Evolutionary conservation across 345 rosid genomes (phyloP).

Genomic region (Hypericum perforatum): DNA sequence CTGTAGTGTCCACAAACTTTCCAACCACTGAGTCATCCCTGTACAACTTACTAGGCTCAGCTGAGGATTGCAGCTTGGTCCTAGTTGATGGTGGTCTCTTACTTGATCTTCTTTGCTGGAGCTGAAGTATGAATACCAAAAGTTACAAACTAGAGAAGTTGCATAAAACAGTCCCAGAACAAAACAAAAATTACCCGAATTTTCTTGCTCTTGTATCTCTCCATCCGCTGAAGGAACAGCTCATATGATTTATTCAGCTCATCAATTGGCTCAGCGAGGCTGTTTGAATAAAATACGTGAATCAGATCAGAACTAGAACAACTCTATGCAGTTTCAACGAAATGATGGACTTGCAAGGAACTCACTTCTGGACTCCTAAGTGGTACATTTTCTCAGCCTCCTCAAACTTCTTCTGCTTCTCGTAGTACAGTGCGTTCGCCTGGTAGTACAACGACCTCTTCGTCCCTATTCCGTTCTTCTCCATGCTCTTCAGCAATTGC

Average conservation of each 20-base stretch:
- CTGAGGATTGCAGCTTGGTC: conserved; percentile 13
- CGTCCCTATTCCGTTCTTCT: conserved; percentile 56
- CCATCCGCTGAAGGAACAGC: conserved; percentile 67
- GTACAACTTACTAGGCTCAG: conserved; percentile 15
- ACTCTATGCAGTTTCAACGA: neutral
- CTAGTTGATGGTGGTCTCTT: conserved; percentile 19
- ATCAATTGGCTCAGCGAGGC: conserved; percentile 81
- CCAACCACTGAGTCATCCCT: conserved; percentile 83
- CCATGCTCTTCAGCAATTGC: conserved; percentile 59
- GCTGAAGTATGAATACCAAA: conserved; percentile 20
- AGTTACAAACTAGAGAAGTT: conserved; percentile 11
- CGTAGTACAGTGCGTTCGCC: conserved; percentile 83
- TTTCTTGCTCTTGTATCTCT: conserved; percentile 54
- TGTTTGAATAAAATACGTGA: conserved; percentile 12
- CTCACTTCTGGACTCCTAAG: conserved; percentile 78
- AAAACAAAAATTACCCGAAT: conserved; percentile 37
- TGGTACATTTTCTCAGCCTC: conserved; percentile 89
- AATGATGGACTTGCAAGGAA: neutral
- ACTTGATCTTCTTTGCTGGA: conserved; percentile 31
- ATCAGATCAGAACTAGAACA: neutral
- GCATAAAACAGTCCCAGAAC: conserved; percentile 1
- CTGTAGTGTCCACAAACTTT: conserved; percentile 79
- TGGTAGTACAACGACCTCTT: conserved; percentile 69
- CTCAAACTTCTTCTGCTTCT: conserved; percentile 69
- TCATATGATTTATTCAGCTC: conserved; percentile 79